phyloP scores from a whole-genome alignment of 2,329 filamentous ascomycete species.

The Aspergillus sp. region DNA sequence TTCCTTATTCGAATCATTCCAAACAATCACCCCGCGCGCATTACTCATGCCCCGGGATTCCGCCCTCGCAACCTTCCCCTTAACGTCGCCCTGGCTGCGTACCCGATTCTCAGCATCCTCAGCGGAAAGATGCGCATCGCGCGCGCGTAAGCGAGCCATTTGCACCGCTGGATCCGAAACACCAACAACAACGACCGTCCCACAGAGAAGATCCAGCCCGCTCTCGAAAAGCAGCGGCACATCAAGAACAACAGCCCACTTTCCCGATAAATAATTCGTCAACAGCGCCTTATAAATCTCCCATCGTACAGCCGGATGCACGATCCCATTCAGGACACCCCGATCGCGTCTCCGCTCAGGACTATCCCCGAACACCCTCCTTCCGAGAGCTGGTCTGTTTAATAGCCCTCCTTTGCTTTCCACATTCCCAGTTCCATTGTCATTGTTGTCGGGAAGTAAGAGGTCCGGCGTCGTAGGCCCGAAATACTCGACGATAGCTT shows the following conservation, averaged over 20 bases:
- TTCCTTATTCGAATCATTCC: conserved; percentile 75
- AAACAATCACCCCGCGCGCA: conserved; percentile 68
- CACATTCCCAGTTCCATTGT: background rate
- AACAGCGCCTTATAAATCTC: conserved; percentile 73
- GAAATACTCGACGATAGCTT: conserved; percentile 75
- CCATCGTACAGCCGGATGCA: conserved; percentile 80
- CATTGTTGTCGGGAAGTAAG: conserved; percentile 51
- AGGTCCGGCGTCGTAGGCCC: conserved; percentile 76
- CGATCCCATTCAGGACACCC: conserved; percentile 74
- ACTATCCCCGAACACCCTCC: conserved; percentile 75
- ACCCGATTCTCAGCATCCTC: conserved; percentile 87
- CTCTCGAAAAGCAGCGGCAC: conserved; percentile 89
- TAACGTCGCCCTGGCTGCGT: conserved; percentile 75
- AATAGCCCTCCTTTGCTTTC: conserved; percentile 47
- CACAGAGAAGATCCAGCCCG: conserved; percentile 76
- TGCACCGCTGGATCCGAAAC: conserved; percentile 74
- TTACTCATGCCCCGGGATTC: conserved; percentile 52
- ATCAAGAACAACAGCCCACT: conserved; percentile 88
- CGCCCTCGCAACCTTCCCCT: conserved; percentile 71
- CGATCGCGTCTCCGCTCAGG: conserved; percentile 65
- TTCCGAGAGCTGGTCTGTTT: conserved; percentile 78
- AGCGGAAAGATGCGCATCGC: conserved; percentile 70
- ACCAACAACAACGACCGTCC: conserved; percentile 77
- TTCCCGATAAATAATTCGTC: conserved; percentile 64
- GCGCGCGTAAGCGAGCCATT: conserved; percentile 66